These are phyloP conservation scores for Areca catechu DNA, from an alignment of 176 grass and related monocot genomes.

Conservation along the genomic window DNA sequence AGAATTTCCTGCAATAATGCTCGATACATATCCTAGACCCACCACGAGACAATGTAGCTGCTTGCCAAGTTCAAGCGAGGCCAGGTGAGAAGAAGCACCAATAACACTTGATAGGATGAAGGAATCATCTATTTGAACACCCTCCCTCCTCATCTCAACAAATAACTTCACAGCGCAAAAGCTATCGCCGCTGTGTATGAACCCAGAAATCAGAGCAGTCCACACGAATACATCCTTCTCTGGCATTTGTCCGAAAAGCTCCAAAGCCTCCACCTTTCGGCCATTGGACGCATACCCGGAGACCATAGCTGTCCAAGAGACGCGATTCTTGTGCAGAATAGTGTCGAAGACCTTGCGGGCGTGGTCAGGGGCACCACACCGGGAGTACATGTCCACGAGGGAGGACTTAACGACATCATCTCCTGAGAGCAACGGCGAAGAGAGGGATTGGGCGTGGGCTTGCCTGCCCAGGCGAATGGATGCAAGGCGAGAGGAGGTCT, in stretches of 20 bases:
- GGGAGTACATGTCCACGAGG: slow-evolving; percentile 79
- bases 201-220: slow-evolving; percentile 77
- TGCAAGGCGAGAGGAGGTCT: slow-evolving; percentile 28
- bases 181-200: slow-evolving; percentile 44
- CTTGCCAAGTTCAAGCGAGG: slow-evolving; percentile 36
- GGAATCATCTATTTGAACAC: slow-evolving; percentile 46
- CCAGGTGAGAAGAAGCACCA: slow-evolving; percentile 40
- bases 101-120: slow-evolving; percentile 42
- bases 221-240: slow-evolving; percentile 47
- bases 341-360: slow-evolving; percentile 66
- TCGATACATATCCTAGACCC: slow-evolving; percentile 44
- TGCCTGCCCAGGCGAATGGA: slow-evolving; percentile 59
- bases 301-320: slow-evolving; percentile 74
- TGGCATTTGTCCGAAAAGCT: slow-evolving; percentile 58
- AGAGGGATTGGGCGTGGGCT: slow-evolving; percentile 38
- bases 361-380: slow-evolving; percentile 36
- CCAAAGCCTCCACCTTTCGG: slow-evolving; percentile 27
- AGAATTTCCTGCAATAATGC: slow-evolving; percentile 54
- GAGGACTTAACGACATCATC: slow-evolving; percentile 72
- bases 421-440: slow-evolving; percentile 21
- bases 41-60: slow-evolving; percentile 54
- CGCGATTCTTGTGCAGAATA: slow-evolving; percentile 42
- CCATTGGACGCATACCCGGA: slow-evolving; percentile 49
- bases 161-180: slow-evolving; percentile 37
- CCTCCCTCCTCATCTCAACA: slow-evolving; percentile 54